Evolutionary conservation across 1,139 yeast species (phyloP).

Genomic region (Yamadazyma kanchanaburiensis): DNA sequence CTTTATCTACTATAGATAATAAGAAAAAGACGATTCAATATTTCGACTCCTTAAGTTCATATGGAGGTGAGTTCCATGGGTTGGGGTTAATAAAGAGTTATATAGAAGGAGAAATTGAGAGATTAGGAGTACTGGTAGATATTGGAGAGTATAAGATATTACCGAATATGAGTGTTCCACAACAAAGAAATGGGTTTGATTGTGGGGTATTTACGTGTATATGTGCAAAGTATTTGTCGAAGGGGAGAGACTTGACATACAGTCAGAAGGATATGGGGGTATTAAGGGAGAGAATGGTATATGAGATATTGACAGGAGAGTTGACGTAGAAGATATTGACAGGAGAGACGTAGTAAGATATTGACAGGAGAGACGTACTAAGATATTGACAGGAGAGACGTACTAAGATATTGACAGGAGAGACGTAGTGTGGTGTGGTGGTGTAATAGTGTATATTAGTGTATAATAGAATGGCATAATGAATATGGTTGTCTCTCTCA

Average conservation of each 20-base stretch:
- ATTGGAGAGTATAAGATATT: conserved; percentile 28
- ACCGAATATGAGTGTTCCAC: conserved; percentile 59
- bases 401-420: too few species aligned
- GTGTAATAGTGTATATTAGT: too few species aligned
- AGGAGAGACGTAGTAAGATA: too few species aligned
- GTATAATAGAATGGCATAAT: too few species aligned
- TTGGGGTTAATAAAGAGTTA: conserved; percentile 55
- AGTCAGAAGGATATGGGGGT: conserved; percentile 67
- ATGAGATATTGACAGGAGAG: conserved; percentile 26
- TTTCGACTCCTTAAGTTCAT: conserved; percentile 68
- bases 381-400: too few species aligned
- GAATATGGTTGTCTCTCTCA: too few species aligned
- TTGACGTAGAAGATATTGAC: too few species aligned
- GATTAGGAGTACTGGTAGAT: conserved; percentile 35
- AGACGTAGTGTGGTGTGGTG: too few species aligned
- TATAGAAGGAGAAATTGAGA: conserved; percentile 54
- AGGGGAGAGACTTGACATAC: conserved; percentile 47
- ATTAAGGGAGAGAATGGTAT: conserved; percentile 72
- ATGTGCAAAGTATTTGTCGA: conserved; percentile 61
- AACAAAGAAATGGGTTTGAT: conserved; percentile 86
- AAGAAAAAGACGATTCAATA: conserved; percentile 56
- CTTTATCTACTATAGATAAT: conserved; percentile 76
- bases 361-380: too few species aligned
- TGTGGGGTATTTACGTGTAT: conserved; percentile 95
- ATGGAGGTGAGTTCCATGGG: conserved; percentile 26